Conservation (phyloP, 805 yeast genomes). For the Sugiyamaella qingdaonensis region DNA sequence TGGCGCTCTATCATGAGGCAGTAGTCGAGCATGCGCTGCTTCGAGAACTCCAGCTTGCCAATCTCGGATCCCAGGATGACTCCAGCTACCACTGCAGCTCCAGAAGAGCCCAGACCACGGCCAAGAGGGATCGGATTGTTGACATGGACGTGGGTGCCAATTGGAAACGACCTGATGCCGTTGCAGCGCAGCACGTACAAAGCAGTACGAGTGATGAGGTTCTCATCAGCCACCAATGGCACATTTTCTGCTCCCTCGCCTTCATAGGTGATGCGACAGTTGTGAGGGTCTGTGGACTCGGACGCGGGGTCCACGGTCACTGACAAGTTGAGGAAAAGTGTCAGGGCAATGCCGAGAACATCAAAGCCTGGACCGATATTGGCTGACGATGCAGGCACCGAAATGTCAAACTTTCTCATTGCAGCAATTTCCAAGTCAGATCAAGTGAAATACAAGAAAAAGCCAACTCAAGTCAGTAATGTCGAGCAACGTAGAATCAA, state of each 20-base stretch:
- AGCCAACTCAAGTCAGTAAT: too few species aligned
- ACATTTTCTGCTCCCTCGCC: constrained; percentile 78
- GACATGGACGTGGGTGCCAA: constrained; percentile 76
- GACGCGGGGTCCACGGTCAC: constrained; percentile 55
- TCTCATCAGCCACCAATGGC: constrained; percentile 71
- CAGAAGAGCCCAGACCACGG: constrained; percentile 95
- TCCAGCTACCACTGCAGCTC: constrained; percentile 98
- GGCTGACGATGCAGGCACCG: constrained; percentile 95
- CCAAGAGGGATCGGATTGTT: constrained; percentile 93
- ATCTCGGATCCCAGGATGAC: constrained; percentile 83
- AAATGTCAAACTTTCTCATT: constrained; percentile 49
- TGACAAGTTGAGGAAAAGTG: constrained; percentile 63
- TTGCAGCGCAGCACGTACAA: constrained; percentile 85
- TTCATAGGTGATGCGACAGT: constrained; percentile 65
- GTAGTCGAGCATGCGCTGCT: constrained; percentile 84
- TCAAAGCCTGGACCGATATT: constrained; percentile 99
- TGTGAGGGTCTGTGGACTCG: constrained; percentile 53
- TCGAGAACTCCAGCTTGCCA: constrained; percentile 67
- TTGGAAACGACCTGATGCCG: constrained; percentile 69
- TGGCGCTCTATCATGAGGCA: constrained; percentile 97
- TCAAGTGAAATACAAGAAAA: too few species aligned
- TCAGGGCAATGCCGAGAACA: constrained; percentile 87
- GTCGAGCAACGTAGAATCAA: too few species aligned
- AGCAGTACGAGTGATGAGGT: constrained; percentile 89
- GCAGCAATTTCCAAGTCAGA: background rate